These are phyloP conservation scores for Penicillium freii DNA, from an alignment of 2,329 filamentous ascomycete species.

Conservation along the genomic window DNA sequence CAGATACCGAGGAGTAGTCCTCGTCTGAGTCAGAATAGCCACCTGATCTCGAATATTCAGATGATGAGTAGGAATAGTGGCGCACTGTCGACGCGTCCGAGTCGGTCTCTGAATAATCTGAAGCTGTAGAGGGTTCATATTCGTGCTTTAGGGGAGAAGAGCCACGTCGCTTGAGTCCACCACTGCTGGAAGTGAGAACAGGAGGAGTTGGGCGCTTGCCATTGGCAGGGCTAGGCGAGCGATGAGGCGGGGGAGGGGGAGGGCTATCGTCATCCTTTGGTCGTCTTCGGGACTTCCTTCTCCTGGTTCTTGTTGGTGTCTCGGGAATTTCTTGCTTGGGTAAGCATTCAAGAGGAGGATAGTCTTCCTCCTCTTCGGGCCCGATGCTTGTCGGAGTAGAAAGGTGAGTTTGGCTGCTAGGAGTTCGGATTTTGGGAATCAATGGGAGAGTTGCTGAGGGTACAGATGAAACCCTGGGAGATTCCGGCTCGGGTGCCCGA, in stretches of 20 bases:
- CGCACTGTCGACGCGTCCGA: constrained; percentile 58
- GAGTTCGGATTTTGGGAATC: constrained; percentile 44
- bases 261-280: constrained; percentile 37
- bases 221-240: constrained; percentile 51
- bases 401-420: constrained; percentile 37
- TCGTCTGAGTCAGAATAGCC: constrained; percentile 46
- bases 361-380: constrained; percentile 33
- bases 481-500: constrained; percentile 31
- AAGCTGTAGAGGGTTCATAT: constrained; percentile 80
- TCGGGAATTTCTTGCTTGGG: constrained; percentile 19
- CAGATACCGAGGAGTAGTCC: constrained; percentile 35
- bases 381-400: constrained; percentile 24
- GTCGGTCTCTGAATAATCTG: constrained; percentile 53
- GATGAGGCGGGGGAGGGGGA: constrained; percentile 48
- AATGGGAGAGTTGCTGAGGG: constrained; percentile 47
- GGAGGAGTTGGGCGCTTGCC: constrained; percentile 46
- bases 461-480: constrained; percentile 46
- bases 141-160: constrained; percentile 97
- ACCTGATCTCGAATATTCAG: constrained; percentile 32
- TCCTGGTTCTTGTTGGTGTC: constrained; percentile 27
- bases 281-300: constrained; percentile 28
- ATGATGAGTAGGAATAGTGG: constrained; percentile 39
- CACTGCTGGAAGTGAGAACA: constrained; percentile 49
- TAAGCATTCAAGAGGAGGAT: constrained; percentile 24
- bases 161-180: constrained; percentile 62